phyloP scores from a whole-genome alignment of 371 early-diverging fungal genomes.

The Funneliformis caledonium region DNA sequence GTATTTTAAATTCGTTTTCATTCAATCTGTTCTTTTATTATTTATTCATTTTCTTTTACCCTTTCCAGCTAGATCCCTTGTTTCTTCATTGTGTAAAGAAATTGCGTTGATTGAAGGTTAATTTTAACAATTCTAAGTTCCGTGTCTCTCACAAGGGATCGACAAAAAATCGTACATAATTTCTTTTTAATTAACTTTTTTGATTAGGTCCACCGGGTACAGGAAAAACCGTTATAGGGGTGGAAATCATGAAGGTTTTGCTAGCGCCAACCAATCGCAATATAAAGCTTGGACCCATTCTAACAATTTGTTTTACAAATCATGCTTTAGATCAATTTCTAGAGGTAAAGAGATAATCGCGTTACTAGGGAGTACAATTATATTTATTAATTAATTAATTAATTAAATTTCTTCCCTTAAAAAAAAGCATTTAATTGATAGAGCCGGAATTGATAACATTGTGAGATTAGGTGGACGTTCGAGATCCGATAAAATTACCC shows the following conservation, averaged over 20 bases:
- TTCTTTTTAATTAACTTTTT: too few relatives aligned
- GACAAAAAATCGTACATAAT: too few relatives aligned
- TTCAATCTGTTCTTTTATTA: too few relatives aligned
- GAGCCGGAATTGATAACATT: slow-evolving; percentile 27
- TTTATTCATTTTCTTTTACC: too few relatives aligned
- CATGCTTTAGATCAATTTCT: slow-evolving; percentile 64
- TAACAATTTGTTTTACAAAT: slow-evolving; percentile 59
- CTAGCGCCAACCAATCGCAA: slow-evolving; percentile 43
- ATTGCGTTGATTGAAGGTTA: slow-evolving; percentile 50
- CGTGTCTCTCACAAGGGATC: too few relatives aligned
- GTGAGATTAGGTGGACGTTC: slow-evolving; percentile 55
- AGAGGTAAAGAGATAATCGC: slow-evolving; percentile 25
- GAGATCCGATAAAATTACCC: slow-evolving; percentile 43
- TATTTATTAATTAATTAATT: neutral
- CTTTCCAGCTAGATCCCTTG: slow-evolving; percentile 43
- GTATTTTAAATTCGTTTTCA: neutral
- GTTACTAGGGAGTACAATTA: neutral
- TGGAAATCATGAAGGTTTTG: slow-evolving; percentile 52
- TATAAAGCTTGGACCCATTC: slow-evolving; percentile 49
- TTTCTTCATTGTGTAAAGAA: slow-evolving; percentile 49
- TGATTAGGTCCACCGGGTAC: slow-evolving; percentile 58
- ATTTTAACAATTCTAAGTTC: neutral
- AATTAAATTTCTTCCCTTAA: neutral
- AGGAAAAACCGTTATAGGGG: slow-evolving; percentile 59
- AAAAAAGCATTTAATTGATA: neutral